Evolutionary conservation across 1,139 yeast species (phyloP), one percentile per base, ranked within the genome.

Genomic region (Debaryomyces udenii): DNA sequence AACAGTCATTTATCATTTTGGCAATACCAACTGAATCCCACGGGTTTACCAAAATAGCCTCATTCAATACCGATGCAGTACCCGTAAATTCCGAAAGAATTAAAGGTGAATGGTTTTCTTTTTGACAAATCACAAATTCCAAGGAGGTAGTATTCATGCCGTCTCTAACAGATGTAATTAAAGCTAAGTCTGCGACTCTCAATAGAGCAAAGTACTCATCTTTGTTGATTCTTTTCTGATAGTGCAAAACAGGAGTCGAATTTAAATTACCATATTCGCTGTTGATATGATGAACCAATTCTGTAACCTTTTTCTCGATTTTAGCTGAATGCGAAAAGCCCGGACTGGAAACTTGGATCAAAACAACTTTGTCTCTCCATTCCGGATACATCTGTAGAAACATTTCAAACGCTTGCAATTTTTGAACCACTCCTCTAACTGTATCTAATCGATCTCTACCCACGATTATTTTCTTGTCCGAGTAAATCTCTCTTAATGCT

Each of bases 21-120:
- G 99, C 94, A 28, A 91, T 93, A 3, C 96, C 96, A 22, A 88
- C 93, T 0, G 94, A 76, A 64, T 93, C 98, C 96, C 97, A 93
- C 10, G 99, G 99, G 55, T 93, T 94, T 28, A 93, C 95, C 50
- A 86, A 80, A 37, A 87, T 76, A 1, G 96, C 89, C 47, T 88
- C 95, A 37, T 75, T 76, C 42, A 93, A 68, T 1, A 87, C 84
- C 3, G 91, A 78, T 0, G 96, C 86, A 2, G 96, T 84, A 38
- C 99, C 99, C 34, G 96, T 86, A 57, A 93, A 93, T 65, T 93
- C 99, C 18, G 96, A 86, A 35, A 91, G 68, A 31, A 93, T 80
- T 53, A 93, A 73, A 0, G 97, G 97, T 6, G 86, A 81, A 49
- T 78, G 76, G 45, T 78, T 74, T 36, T 78, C 67, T 55, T 86